These are phyloP conservation scores for Dillenia turbinata DNA, from an alignment of 164 flowering plant species.

Conservation along the genomic window DNA sequence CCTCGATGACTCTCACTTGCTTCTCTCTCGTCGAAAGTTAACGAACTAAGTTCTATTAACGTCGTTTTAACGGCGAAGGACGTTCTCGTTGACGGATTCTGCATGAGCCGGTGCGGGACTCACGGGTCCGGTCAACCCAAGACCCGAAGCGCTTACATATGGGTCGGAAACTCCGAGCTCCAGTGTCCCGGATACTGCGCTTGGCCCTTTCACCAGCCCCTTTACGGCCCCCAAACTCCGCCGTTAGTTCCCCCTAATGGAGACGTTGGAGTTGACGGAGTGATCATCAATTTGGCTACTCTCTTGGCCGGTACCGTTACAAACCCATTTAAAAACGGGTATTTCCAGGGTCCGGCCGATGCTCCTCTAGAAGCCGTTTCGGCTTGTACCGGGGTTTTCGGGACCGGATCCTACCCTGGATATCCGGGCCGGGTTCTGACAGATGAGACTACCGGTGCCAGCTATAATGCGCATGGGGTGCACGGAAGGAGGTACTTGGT, in stretches of 20 bases:
- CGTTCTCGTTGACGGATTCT: constrained; percentile 52
- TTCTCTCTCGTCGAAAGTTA: constrained; percentile 30
- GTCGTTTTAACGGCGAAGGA: constrained; percentile 56
- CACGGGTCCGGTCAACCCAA: constrained; percentile 26
- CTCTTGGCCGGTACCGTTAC: constrained; percentile 73
- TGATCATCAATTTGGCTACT: constrained; percentile 77
- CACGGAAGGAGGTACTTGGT: constrained; percentile 59
- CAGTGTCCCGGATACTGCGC: constrained; percentile 94
- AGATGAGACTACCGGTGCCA: constrained; percentile 57
- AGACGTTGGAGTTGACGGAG: constrained; percentile 84
- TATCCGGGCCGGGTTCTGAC: constrained; percentile 58
- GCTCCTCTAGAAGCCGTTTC: constrained; percentile 82
- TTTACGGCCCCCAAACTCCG: constrained; percentile 76
- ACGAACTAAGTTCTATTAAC: constrained; percentile 21
- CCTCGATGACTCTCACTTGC: constrained; percentile 29
- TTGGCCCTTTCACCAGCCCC: constrained; percentile 88
- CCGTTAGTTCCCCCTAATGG: constrained; percentile 73
- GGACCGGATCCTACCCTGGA: constrained; percentile 77
- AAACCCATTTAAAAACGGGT: constrained; percentile 68
- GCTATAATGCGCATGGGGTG: constrained; percentile 71
- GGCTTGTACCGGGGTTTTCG: constrained; percentile 73
- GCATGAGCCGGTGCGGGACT: constrained; percentile 48
- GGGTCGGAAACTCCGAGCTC: constrained; percentile 83
- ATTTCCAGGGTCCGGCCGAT: constrained; percentile 58
- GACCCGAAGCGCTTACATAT: constrained; percentile 35